Evolutionary conservation across 768 basidiomycete genomes (phyloP), one percentile per base, ranked within the genome.

Genomic region (Vararia minispora): DNA sequence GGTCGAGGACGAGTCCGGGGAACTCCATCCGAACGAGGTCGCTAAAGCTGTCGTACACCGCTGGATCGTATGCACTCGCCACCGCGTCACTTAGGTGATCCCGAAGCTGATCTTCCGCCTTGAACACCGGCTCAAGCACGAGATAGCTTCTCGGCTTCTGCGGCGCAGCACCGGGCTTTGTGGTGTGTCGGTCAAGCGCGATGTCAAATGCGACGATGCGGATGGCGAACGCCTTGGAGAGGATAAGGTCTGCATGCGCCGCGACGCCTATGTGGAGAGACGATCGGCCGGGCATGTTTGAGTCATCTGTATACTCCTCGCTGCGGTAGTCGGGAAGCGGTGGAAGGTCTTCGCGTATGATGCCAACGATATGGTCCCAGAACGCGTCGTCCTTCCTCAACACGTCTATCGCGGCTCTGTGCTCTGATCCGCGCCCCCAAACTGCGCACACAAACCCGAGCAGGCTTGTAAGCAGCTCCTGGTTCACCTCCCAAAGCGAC

Each of bases 361-460:
- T 67, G 6, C 62, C 67, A 1, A 71, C 68, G 13, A 92, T 59
- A n/a, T 68, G 66, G 22, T 67, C 64, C 87, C 87, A 94, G 44
- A 91, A 79, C 10, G 58, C 64, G 0, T 64, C 53, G 49, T 81
- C 71, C 9, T 67, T 58, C 13, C 79, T 72, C 6, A 79, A 56
- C 5, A 62, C 48, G 6, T 76, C 70, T 28, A 91, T 63, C 2
- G 71, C 59, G 0, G 61, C 46, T 39, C 71, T 76, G 53, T 89
- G 81, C 52, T 91, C 80, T 45, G 78, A 62, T 21, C 76, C 76
- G 50, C 87, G 81, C 54, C 83, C 72, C 88, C 86, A 85, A 13
- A 84, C 74, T 18, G 76, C 66, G 44, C 79, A 72, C 48, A 89
- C 58, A 62, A 92, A 94, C 5, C 72, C 66, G 33, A 94, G 59